Conservation (phyloP, 768 basidiomycete genomes). For the Coprinopsis marcescibilis region DNA sequence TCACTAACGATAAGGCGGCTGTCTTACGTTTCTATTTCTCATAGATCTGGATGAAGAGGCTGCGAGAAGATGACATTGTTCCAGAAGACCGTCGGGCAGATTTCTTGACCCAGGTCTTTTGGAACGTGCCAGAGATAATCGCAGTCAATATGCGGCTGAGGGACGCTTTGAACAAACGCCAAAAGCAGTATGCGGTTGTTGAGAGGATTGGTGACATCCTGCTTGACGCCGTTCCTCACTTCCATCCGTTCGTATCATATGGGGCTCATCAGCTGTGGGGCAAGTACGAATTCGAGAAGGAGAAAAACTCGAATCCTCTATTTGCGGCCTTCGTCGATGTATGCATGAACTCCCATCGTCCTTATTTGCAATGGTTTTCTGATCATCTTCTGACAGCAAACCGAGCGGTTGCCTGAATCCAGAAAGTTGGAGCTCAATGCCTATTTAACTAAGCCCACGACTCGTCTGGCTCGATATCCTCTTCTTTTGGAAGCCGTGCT, state of each 20-base stretch:
- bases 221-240: conserved; percentile 78
- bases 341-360: too few relatives aligned
- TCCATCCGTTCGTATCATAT: conserved; percentile 90
- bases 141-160: conserved; percentile 87
- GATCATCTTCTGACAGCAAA: conserved; percentile 36
- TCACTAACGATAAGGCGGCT: background rate
- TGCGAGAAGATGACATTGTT: conserved; percentile 72
- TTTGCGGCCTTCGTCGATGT: conserved; percentile 97
- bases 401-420: conserved; percentile 90
- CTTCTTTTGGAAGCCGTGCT: conserved; percentile 85
- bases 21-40: background rate
- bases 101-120: conserved; percentile 93
- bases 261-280: conserved; percentile 97
- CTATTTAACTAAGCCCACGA: conserved; percentile 97
- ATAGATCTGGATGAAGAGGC: conserved; percentile 85
- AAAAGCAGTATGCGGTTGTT: conserved; percentile 92
- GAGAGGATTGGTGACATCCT: conserved; percentile 89
- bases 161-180: conserved; percentile 90
- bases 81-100: conserved; percentile 70
- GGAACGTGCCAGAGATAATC: conserved; percentile 95
- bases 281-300: conserved; percentile 99
- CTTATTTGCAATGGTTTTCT: background rate
- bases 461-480: conserved; percentile 94
- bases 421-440: conserved; percentile 96
- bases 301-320: conserved; percentile 86